Evolutionary conservation across 352 stramenopile genomes (phyloP), one percentile per base, ranked within the genome.

Genomic region (Globisporangium radiosum): DNA sequence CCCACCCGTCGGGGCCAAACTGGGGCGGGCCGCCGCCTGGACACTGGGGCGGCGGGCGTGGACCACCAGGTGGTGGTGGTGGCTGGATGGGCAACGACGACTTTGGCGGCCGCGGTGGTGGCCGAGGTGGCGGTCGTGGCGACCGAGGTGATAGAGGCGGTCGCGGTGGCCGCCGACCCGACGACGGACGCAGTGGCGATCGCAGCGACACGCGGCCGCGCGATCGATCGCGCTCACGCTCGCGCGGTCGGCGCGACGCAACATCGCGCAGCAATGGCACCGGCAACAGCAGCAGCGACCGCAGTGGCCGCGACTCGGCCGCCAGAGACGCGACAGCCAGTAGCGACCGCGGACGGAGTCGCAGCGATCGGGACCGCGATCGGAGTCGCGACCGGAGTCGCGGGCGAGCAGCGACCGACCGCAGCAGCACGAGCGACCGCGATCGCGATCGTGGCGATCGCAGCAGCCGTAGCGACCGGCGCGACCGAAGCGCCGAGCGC

Each of bases 191-290:
- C 48, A 43, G 54, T 38, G 40, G 56, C 15, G 36, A 62, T 40
- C 69, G 65, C 47, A 45, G 64, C 13, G 47, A 74, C 7, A 64
- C 64, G 54, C 65, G 62, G 25, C 69, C 53, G 33, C 73, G 78
- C 7, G 79, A 89, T 62, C 75, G 81, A 17, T 89, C 78, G 38
- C 76, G 73, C 36, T 88, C 81, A 0, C 60, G 73, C 6, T 76
- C 77, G 48, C 75, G 81, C 33, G 50, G 64, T 54, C 56, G 76
- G 66, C 52, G 69, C 59, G 42, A 47, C 39, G 25, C 25, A 33
- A 33, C 25, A 33, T 50, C 39, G 48, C 25, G 25, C 25, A 33
- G 25, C 25, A 33, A 1, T 33, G 25, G 25, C 25, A 33, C 25
- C 25, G 11, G 40, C 40, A 44, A 3, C 40, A 44, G 40, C 40